A percentile compares a stretch with the other conserved stretches of the same genome.
Conservation (phyloP, 495 filamentous ascomycete genomes). For the Thozetella sp. region DNA sequence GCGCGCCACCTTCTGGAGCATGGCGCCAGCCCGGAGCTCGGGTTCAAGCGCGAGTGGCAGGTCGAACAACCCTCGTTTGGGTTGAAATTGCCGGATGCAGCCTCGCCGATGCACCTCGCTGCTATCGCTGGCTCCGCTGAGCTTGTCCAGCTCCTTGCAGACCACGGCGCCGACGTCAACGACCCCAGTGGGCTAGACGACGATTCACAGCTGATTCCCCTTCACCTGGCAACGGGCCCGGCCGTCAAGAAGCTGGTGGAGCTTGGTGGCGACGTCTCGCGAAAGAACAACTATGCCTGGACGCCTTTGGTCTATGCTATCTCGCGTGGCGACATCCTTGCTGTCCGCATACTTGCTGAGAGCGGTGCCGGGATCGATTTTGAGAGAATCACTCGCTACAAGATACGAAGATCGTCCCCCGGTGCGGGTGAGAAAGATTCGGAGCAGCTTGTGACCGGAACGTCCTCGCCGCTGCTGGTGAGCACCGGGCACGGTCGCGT, state of each 20-base stretch:
- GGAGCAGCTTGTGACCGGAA: not conserved
- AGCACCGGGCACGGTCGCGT: not conserved
- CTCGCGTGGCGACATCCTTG: not conserved
- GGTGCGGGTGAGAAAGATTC: not conserved
- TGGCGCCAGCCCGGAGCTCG: not conserved
- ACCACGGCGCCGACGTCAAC: constrained; percentile 4
- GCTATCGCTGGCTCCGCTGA: constrained; percentile 52
- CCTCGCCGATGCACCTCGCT: not conserved
- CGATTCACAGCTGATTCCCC: not conserved
- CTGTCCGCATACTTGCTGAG: not conserved
- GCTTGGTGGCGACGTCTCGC: not conserved
- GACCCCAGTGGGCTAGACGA: not conserved
- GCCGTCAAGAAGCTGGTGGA: not conserved
- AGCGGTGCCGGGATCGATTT: not conserved
- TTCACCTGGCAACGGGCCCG: not conserved
- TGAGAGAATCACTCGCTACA: not conserved
- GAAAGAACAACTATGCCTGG: not conserved
- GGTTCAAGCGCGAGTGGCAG: not conserved
- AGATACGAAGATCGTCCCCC: not conserved
- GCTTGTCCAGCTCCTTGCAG: constrained; percentile 40
- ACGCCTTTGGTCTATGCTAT: not conserved
- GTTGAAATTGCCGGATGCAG: not conserved
- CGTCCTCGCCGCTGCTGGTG: constrained; percentile 4
- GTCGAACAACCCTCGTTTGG: not conserved
- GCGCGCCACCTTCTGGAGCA: constrained; percentile 7